Evolutionary conservation across 148 eudicot genomes (phyloP), one percentile per base, ranked within the genome.

Genomic region (Dysphania ambrosioides): DNA sequence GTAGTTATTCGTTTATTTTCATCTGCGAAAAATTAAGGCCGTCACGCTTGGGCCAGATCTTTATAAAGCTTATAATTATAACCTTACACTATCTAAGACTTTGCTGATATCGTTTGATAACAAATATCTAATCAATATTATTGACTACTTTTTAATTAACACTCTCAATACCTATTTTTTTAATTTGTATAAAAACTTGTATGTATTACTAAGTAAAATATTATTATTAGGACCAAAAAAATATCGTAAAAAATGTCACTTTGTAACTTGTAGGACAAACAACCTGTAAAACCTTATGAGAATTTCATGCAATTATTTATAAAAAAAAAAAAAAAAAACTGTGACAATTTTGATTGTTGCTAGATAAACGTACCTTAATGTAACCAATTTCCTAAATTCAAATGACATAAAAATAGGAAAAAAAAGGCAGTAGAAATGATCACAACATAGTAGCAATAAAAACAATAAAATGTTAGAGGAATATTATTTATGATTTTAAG

Each of bases 61-160:
- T 70, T 70, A n/a, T 38, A 70, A 70, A 51, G 73, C 29, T 59
- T 59, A 62, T 32, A 30, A 26, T 70, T 40, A 7, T 70, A 49
- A 10, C 40, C 11, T 53, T 42, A 70, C 27, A 51, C 10, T 9
- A 1, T 55, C 44, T 32, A 21, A 35, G 49, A 56, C 21, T 8
- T 30, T 62, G 36, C 36, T 31, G 4, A 30, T 21, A 47, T 47
- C 53, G 16, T 47, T 47, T 47, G 53, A 47, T 21, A 47, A 47
- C 21, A 47, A 47, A 11, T 47, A 13, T 16, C 21, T 13, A 11
- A 47, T 3, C 13, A 47, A 16, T 47, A 16, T 13, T 47, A 47
- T 47, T n/a, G n/a, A n/a, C n/a, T n/a, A n/a, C n/a, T n/a, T n/a
- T n/a, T n/a, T n/a, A n/a, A n/a, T n/a, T n/a, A n/a, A n/a, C n/a